Evolutionary conservation across 352 stramenopile genomes (phyloP).

Genomic region (Phytophthora pluvialis): DNA sequence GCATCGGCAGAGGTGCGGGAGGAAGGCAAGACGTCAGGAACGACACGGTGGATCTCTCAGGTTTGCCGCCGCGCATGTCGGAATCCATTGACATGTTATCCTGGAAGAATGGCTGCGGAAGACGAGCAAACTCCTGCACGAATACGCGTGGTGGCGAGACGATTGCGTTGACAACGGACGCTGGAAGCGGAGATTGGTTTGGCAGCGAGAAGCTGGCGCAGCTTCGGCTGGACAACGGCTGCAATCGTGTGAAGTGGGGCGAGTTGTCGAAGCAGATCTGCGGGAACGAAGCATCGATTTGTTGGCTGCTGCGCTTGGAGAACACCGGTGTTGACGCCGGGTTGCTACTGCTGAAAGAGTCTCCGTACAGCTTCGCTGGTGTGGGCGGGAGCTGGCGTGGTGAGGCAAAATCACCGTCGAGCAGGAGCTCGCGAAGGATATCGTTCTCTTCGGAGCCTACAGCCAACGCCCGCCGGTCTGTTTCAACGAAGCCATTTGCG

Average conservation of each 20-base stretch:
- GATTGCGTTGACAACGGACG: conserved; percentile 73
- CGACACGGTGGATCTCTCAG: conserved; percentile 36
- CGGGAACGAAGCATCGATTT: conserved; percentile 73
- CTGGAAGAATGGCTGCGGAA: conserved; percentile 73
- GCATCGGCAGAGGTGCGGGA: conserved; percentile 65
- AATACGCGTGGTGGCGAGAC: conserved; percentile 78
- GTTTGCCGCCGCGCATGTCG: conserved; percentile 34
- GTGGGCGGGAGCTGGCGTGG: conserved; percentile 58
- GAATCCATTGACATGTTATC: conserved; percentile 43
- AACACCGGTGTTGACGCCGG: conserved; percentile 16
- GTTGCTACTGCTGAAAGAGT: conserved; percentile 25
- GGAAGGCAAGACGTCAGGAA: conserved; percentile 66
- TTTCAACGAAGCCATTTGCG: conserved; percentile 70
- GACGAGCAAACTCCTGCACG: conserved; percentile 75
- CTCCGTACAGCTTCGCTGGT: conserved; percentile 48
- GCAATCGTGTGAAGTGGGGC: conserved; percentile 58
- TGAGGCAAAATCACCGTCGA: conserved; percentile 74
- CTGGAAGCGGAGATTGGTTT: conserved; percentile 43
- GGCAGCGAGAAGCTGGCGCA: conserved; percentile 49
- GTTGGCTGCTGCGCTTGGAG: conserved; percentile 55
- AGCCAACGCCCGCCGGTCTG: conserved; percentile 53
- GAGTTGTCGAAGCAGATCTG: conserved; percentile 79
- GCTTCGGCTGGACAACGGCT: conserved; percentile 60
- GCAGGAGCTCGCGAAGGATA: conserved; percentile 76
- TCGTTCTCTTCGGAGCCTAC: conserved; percentile 64